phyloP scores from a whole-genome alignment of 768 basidiomycete species.

The Suillus spraguei region DNA sequence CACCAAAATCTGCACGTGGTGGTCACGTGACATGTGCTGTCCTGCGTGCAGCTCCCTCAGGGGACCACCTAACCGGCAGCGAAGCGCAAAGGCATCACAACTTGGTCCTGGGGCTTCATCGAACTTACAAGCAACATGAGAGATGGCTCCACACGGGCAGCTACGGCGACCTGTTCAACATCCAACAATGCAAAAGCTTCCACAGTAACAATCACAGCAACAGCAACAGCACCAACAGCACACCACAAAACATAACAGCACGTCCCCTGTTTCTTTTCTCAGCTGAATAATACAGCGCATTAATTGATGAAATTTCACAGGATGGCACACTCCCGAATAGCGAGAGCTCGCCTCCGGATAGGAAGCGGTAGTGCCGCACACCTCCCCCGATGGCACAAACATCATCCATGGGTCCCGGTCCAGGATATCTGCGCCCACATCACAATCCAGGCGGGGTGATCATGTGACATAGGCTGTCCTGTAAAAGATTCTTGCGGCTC shows the following conservation, averaged over 20 bases:
- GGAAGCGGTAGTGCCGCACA: conserved; percentile 54
- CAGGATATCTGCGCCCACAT: too few relatives aligned
- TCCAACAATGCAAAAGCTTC: conserved; percentile 35
- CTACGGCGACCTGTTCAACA: conserved; percentile 26
- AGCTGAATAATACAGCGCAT: conserved; percentile 6
- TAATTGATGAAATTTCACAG: conserved; percentile 25
- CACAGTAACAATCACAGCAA: conserved; percentile 24
- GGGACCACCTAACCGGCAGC: too few relatives aligned
- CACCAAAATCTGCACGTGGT: too few relatives aligned
- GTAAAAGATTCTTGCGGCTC: too few relatives aligned
- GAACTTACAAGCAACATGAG: conserved; percentile 26
- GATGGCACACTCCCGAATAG: conserved; percentile 50
- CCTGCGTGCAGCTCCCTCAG: too few relatives aligned
- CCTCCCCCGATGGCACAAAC: conserved; percentile 46
- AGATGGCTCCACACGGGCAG: conserved; percentile 47
- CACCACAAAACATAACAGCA: conserved; percentile 55
- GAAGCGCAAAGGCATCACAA: conserved; percentile 22
- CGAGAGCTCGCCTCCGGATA: conserved; percentile 58
- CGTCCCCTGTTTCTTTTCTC: conserved; percentile 46
- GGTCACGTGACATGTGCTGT: too few relatives aligned
- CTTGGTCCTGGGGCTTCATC: conserved; percentile 31
- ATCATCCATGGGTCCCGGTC: conserved; percentile 36
- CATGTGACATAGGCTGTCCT: too few relatives aligned
- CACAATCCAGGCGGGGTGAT: too few relatives aligned
- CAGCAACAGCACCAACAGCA: conserved; percentile 31